Evolutionary conservation across 768 basidiomycete species (phyloP).

Genomic region (Antrodiella citrinella): DNA sequence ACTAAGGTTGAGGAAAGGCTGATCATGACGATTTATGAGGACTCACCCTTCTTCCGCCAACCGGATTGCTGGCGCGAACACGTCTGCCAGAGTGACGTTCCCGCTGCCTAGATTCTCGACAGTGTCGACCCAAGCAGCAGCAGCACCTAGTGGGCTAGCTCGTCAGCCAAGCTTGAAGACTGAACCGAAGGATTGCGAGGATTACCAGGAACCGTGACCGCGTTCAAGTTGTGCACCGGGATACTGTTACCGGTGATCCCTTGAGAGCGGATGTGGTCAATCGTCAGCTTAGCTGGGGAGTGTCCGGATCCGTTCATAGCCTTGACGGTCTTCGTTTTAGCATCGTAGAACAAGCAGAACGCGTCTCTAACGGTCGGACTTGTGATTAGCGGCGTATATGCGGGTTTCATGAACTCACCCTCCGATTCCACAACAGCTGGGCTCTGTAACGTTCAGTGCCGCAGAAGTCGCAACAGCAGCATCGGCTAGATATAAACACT

Average conservation of each 20-base stretch:
- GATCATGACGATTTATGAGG: not conserved
- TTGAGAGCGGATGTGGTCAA: slow-evolving; percentile 62
- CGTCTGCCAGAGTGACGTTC: slow-evolving; percentile 53
- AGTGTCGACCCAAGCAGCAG: slow-evolving; percentile 92
- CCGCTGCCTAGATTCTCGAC: slow-evolving; percentile 78
- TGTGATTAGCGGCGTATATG: not conserved
- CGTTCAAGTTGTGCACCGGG: slow-evolving; percentile 74
- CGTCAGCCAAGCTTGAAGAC: not conserved
- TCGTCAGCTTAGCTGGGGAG: slow-evolving; percentile 69
- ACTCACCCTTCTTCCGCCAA: slow-evolving; percentile 85
- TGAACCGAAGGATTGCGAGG: not conserved
- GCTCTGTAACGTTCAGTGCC: slow-evolving; percentile 88
- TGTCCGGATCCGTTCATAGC: slow-evolving; percentile 91
- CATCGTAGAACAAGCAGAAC: slow-evolving; percentile 90
- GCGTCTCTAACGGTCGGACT: slow-evolving; percentile 53
- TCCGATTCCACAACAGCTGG: slow-evolving; percentile 85
- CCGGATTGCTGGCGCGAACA: slow-evolving; percentile 83
- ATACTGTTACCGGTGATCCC: slow-evolving; percentile 66
- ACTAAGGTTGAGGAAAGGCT: not conserved
- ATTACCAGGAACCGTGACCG: slow-evolving; percentile 82
- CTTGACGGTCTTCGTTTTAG: slow-evolving; percentile 70
- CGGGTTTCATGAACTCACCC: slow-evolving; percentile 41
- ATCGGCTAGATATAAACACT: slow-evolving; percentile 52
- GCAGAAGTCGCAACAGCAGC: slow-evolving; percentile 92
- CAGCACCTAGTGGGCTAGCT: slow-evolving; percentile 62